Base-by-base conservation (phyloP, 495 filamentous ascomycete species). In the Penicillium antarcticum region DNA sequence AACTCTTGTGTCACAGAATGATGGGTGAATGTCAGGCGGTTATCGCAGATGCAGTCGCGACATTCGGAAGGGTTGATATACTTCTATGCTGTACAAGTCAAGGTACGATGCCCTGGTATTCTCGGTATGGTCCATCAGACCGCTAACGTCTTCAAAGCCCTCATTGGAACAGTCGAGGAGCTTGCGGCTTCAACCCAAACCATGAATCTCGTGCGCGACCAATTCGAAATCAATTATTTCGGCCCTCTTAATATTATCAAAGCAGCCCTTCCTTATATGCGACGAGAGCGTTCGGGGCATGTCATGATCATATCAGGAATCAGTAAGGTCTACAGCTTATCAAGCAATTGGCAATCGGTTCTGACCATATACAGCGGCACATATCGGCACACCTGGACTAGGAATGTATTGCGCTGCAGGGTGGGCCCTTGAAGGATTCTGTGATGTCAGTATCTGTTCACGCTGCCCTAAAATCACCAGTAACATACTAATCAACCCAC, bases 381-480 rank as follows among this genome's bases (percentile, higher is more conserved):
- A 96, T 69, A 86, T 98, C 56, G 94, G 92, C 23, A 96, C 92
- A 2, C 94, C 94, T 0, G 89, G 91, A 12, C 81, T 97, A 66
- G 81, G 88, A 37, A 87, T 94, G 78, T 95, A 94, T 66, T 91
- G 89, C 58, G 91, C 94, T 38, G 85, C 89, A 19, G 90, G 89
- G 35, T 96, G 95, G 91, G 94, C 92, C 7, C 80, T 97, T 5
- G 94, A 98, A 69, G 94, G 94, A n/a, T 96, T 94, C 67, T 96
- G 91, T 70, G 92, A 96, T 69, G 80, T 82, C 55, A 51, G 74
- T 10, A 51, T 3, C 11, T 14, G 3, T n/a, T 34, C 17, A n/a
- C n/a, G n/a, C n/a, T n/a, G n/a, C n/a, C 23, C 7, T 19, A 21
- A n/a, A 24, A 8, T 4, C 17, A 41, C 5, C n/a, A 2, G 4